Conservation (phyloP, 2,329 filamentous ascomycete genomes). For the Penicillium sp. region DNA sequence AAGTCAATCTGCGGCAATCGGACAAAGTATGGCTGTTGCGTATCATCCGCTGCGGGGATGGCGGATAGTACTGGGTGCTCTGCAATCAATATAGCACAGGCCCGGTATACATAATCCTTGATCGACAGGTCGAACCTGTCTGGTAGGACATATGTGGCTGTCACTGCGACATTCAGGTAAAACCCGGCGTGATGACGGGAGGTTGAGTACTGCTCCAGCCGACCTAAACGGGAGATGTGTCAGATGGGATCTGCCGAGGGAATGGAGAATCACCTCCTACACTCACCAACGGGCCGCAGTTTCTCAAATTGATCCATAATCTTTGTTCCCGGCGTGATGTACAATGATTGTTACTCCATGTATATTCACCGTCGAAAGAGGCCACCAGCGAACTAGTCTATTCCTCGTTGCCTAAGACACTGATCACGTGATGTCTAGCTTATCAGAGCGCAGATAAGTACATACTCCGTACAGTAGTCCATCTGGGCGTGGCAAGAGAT, state of each 20-base stretch:
- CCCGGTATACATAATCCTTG: constrained; percentile 40
- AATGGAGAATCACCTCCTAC: constrained; percentile 9
- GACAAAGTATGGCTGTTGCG: constrained; percentile 46
- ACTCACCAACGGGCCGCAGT: constrained; percentile 35
- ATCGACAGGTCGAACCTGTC: constrained; percentile 25
- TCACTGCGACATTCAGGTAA: constrained; percentile 49
- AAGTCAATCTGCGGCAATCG: constrained; percentile 49
- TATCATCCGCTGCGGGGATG: constrained; percentile 46
- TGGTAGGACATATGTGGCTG: constrained; percentile 41
- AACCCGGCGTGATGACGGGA: constrained; percentile 46
- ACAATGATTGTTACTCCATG: no score
- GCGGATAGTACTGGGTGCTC: constrained; percentile 49
- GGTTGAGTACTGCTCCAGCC: constrained; percentile 49
- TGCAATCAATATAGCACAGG: constrained; percentile 40
- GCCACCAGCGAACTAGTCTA: no score
- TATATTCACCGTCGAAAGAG: no score
- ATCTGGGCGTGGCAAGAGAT: no score
- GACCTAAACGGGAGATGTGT: constrained; percentile 33
- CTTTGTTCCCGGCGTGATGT: not conserved
- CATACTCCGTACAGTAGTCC: no score
- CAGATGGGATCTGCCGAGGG: constrained; percentile 1
- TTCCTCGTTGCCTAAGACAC: no score
- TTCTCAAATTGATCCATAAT: constrained; percentile 56
- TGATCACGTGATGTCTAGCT: no score
- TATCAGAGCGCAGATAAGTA: no score